A percentile compares a stretch with the other conserved stretches of the same genome.
Conservation (phyloP, 257 asterid species). For the Misopates orontium region DNA sequence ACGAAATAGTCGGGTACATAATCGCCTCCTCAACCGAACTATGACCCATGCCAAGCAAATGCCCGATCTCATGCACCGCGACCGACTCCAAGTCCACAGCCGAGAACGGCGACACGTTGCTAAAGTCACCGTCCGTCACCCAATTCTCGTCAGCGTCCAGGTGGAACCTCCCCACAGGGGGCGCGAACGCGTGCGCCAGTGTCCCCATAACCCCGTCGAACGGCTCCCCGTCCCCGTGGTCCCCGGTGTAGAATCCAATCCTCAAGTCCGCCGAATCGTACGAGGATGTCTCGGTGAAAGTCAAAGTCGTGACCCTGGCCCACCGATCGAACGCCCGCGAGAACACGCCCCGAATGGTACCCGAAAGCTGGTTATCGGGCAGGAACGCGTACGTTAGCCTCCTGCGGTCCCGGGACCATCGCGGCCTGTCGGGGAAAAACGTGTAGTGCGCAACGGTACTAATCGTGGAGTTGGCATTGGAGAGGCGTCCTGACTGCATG, state of each 20-base stretch:
- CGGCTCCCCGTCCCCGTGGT: constrained; percentile 88
- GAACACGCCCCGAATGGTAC: constrained; percentile 38
- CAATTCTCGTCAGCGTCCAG: constrained; percentile 78
- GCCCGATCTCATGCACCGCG: constrained; percentile 92
- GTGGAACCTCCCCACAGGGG: constrained; percentile 71
- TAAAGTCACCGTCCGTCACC: constrained; percentile 65
- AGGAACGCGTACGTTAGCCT: constrained; percentile 64
- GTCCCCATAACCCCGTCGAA: constrained; percentile 85
- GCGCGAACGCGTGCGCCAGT: constrained; percentile 89
- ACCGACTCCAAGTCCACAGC: constrained; percentile 86
- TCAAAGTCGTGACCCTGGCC: constrained; percentile 76
- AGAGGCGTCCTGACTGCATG: constrained; percentile 44
- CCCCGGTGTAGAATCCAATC: constrained; percentile 66
- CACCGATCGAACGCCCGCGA: constrained; percentile 73
- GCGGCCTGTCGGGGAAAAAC: constrained; percentile 68
- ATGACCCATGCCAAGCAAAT: constrained; percentile 84
- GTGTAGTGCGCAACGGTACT: constrained; percentile 59
- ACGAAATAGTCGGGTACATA: constrained; percentile 69
- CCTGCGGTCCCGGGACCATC: constrained; percentile 53
- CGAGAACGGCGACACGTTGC: constrained; percentile 38
- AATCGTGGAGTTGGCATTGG: constrained; percentile 19
- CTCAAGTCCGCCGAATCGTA: constrained; percentile 48
- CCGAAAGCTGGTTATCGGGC: constrained; percentile 49
- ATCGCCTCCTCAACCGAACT: constrained; percentile 72
- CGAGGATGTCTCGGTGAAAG: constrained; percentile 51